Base-by-base conservation (phyloP, 306 rosid genomes). In the Lathyrus tuberosus region DNA sequence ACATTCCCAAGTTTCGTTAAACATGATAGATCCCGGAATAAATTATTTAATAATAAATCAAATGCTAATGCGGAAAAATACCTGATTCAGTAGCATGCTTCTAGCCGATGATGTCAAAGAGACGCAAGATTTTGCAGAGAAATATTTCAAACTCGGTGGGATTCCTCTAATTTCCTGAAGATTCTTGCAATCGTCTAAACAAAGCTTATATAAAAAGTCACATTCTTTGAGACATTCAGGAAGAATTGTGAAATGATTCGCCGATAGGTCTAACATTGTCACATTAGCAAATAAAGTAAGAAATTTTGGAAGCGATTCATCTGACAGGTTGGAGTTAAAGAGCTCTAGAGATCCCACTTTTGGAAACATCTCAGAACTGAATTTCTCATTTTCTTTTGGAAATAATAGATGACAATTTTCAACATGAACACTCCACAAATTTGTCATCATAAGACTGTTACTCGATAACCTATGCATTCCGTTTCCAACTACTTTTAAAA, bases 71-170 rank as follows among this genome's bases (percentile, higher is more conserved):
- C 4, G 9, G 4, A 43, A 16, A 4, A 35, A 8, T 15, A 76
- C 80, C 74, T 69, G 18, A 13, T 11, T 48, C 3, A 61, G 11
- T 28, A 69, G 20, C 30, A 76, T 10, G 14, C 22, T 51, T 61
- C 38, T 60, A 7, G 65, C 49, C 1, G 30, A 49, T 1, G 46
- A 2, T 18, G 44, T 76, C 70, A 76, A 76, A 7, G 60, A 60
- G 47, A 14, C 26, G 56, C 80, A 76, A 49, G 28, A 37, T 28
- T 22, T 30, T 65, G 58, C 58, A 10, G 71, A 65, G 28, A 65
- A 41, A 9, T 26, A 18, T n/a, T 46, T 15, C 10, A 65, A n/a
- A 26, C 17, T 44, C 0, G 43, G 56, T 9, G 22, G 54, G 46
- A 43, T 43, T 18, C 69, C 69, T 43, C 22, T 64, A 5, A 64